These are phyloP conservation scores for Lipomyces sp. DNA, from an alignment of 805 yeast genomes.

Conservation along the genomic window DNA sequence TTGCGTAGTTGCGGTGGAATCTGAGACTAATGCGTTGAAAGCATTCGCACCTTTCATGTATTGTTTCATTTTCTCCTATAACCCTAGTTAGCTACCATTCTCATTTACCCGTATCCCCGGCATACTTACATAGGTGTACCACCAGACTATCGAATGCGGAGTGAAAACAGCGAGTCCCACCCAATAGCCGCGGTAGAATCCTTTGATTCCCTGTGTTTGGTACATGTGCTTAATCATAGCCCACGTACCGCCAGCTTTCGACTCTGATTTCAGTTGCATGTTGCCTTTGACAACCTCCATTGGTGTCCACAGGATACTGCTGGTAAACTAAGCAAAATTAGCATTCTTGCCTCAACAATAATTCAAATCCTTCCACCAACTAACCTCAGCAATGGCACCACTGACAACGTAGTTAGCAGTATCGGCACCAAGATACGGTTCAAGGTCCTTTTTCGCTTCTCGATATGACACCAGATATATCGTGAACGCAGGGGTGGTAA, in stretches of 20 bases:
- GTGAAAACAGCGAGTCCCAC: slow-evolving; percentile 52
- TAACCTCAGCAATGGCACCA: slow-evolving; percentile 49
- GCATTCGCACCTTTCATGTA: slow-evolving; percentile 11
- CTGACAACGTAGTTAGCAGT: slow-evolving; percentile 47
- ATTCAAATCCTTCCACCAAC: not conserved
- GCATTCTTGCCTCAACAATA: not conserved
- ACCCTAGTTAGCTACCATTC: not conserved
- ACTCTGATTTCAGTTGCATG: slow-evolving; percentile 46
- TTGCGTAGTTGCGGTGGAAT: not conserved
- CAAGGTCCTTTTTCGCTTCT: slow-evolving; percentile 46
- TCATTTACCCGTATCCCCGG: not conserved
- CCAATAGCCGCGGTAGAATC: slow-evolving; percentile 76
- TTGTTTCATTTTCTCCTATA: slow-evolving; percentile 27
- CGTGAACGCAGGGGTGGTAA: slow-evolving; percentile 52
- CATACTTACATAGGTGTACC: slow-evolving; percentile 47
- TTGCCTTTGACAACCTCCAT: slow-evolving; percentile 54
- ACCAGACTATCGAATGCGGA: slow-evolving; percentile 52
- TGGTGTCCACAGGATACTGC: slow-evolving; percentile 49
- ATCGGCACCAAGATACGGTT: slow-evolving; percentile 47
- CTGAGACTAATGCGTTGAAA: not conserved
- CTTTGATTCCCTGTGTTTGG: slow-evolving; percentile 69
- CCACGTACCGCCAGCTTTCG: slow-evolving; percentile 32
- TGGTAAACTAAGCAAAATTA: slow-evolving; percentile 18
- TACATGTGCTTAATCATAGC: slow-evolving; percentile 49
- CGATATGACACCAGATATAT: slow-evolving; percentile 50